Base-by-base conservation (phyloP, 1,139 yeast genomes). In the Taiozyma onychis region DNA sequence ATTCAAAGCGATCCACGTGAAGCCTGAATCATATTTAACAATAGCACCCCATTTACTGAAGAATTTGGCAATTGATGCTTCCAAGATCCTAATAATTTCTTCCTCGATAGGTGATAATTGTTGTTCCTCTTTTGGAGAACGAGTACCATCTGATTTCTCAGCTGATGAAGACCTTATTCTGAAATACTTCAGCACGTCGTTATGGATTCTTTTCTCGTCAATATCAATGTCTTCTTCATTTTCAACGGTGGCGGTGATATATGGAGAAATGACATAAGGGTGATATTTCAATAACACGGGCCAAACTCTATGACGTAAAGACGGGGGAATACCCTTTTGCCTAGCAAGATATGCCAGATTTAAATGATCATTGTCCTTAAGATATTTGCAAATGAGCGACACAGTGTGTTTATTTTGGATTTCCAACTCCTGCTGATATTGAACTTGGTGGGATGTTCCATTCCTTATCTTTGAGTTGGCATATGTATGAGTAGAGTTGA, bases 1-100 rank as follows among this genome's bases (percentile, higher is more conserved):
- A 10, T 90, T 90, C 44, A 88, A 70, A 0, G 96, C 97, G 24
- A 88, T 80, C 96, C 97, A 90, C 1, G 93, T 76, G 62, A 89
- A 74, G 0, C 95, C 90, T 47, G 85, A 77, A 66, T 88, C 95
- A 65, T 90, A 91, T 54, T 84, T 84, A 51, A 88, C 78, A 53
- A 84, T 75, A 43, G 76, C 74, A 10, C 95, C 90, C 96, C 96
- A 90, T 69, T 88, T 88, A 24, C 69, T 68, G 46, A 86, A 69
- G 63, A 90, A 91, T 53, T 76, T 77, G 47, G 75, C 65, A 18
- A 90, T 77, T 1, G 96, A 76, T 39, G 72, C 71, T 60, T 85
- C 85, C 53, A 89, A 70, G 1, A 75, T 70, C 22, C 76, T 77
- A 52, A 84, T 76, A n/a, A 83, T 73, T 52, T 76, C 74, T 49